phyloP scores from a whole-genome alignment of 306 rosid genomes.

The Lotus japonicus region DNA sequence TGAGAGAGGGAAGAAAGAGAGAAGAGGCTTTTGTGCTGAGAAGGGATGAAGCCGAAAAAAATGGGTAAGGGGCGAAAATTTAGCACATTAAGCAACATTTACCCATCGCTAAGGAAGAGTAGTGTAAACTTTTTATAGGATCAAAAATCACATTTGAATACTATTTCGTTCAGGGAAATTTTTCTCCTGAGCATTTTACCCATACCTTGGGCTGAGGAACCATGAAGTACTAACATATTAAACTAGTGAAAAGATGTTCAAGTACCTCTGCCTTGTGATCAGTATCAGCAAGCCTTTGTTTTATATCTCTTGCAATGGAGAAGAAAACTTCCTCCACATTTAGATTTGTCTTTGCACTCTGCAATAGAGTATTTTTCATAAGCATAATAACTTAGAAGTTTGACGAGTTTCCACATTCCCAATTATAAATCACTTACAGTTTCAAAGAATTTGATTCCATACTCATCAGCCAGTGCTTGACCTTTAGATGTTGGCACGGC shows the following conservation, averaged over 20 bases:
- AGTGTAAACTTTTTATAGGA: too few species aligned
- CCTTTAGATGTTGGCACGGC: constrained; percentile 95
- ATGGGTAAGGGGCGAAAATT: too few species aligned
- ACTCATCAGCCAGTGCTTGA: constrained; percentile 95
- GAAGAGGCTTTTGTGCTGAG: too few species aligned
- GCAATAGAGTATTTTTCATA: constrained; percentile 28
- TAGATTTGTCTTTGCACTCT: constrained; percentile 96
- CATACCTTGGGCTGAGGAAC: not conserved
- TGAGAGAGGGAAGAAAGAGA: not conserved
- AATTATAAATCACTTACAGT: constrained; percentile 59
- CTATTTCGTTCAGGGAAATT: too few species aligned
- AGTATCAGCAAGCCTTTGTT: constrained; percentile 80
- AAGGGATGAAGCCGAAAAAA: too few species aligned
- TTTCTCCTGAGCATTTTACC: too few species aligned
- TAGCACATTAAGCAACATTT: too few species aligned
- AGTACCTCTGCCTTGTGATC: constrained; percentile 78
- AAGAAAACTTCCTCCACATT: constrained; percentile 96
- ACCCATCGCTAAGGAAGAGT: too few species aligned
- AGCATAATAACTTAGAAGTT: not conserved
- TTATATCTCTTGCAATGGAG: constrained; percentile 84
- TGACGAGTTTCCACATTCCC: constrained; percentile 6
- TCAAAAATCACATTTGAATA: too few species aligned
- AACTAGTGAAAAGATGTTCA: not conserved
- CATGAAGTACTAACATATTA: not conserved
- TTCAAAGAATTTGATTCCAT: constrained; percentile 93